These are phyloP conservation scores for Priceomyces castillae DNA, from an alignment of 805 yeast genomes.

Conservation along the genomic window DNA sequence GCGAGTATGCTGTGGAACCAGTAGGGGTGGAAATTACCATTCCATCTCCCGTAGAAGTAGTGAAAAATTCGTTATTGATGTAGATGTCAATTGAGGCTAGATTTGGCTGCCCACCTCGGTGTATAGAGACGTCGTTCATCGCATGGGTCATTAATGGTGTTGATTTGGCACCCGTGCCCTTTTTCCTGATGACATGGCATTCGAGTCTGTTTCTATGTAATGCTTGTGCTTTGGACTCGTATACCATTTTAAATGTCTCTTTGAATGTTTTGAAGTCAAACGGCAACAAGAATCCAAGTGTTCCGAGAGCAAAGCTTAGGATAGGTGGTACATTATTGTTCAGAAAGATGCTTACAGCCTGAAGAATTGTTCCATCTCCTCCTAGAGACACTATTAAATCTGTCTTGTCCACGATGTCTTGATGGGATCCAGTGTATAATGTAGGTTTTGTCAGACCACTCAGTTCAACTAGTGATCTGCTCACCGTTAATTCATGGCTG, in stretches of 20 bases:
- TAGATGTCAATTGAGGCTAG: conserved; percentile 79
- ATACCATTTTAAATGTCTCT: conserved; percentile 62
- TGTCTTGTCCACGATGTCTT: conserved; percentile 60
- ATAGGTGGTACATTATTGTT: conserved; percentile 82
- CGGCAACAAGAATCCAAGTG: conserved; percentile 85
- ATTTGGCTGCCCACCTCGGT: conserved; percentile 86
- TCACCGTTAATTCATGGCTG: conserved; percentile 17
- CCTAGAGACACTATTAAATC: conserved; percentile 86
- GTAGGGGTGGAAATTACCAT: conserved; percentile 85
- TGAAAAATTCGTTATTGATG: conserved; percentile 78
- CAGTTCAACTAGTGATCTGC: conserved; percentile 12
- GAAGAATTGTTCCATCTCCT: conserved; percentile 93
- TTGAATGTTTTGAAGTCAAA: conserved; percentile 68
- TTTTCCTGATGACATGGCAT: conserved; percentile 54
- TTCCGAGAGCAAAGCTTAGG: conserved; percentile 83
- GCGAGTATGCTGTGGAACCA: conserved; percentile 91
- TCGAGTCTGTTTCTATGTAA: conserved; percentile 75
- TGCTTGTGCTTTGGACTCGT: conserved; percentile 65
- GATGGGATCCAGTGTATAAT: conserved; percentile 57
- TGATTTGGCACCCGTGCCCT: neutral
- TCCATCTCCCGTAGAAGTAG: conserved; percentile 93
- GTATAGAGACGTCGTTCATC: conserved; percentile 88
- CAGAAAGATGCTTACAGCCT: conserved; percentile 78
- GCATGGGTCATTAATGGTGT: conserved; percentile 55
- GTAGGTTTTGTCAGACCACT: conserved; percentile 22